Conservation (phyloP, 345 rosid genomes). For the Gossypium turneri region DNA sequence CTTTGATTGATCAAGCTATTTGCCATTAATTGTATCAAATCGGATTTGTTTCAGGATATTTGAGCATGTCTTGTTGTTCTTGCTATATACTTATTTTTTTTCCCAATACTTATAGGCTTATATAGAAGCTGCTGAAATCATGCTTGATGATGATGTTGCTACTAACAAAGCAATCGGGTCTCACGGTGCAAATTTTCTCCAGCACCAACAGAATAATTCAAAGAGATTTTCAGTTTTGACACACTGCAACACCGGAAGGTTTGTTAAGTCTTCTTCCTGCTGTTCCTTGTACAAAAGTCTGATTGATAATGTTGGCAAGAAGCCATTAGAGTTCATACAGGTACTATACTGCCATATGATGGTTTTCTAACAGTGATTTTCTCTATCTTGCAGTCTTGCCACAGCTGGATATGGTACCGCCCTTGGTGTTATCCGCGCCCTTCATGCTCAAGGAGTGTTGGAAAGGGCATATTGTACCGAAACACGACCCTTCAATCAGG, state of each 20-base stretch:
- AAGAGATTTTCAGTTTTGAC: conserved; percentile 63
- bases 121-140: conserved; percentile 70
- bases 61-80: background rate
- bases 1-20: background rate
- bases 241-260: conserved; percentile 99
- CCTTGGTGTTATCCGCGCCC: conserved; percentile 85
- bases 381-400: conserved; percentile 60
- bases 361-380: background rate
- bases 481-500: conserved; percentile 98
- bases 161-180: conserved; percentile 88
- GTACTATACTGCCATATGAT: background rate
- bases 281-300: background rate
- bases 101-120: conserved; percentile 43
- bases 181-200: conserved; percentile 59
- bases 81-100: background rate
- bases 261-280: background rate
- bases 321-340: background rate
- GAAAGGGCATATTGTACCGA: conserved; percentile 93
- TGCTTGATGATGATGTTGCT: conserved; percentile 89
- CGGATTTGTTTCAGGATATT: background rate
- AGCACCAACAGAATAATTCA: conserved; percentile 37
- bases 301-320: background rate
- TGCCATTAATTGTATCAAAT: background rate
- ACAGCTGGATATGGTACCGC: conserved; percentile 99
- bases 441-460: conserved; percentile 57